Evolutionary conservation across 805 yeast species (phyloP), one percentile per base, ranked within the genome.

Genomic region (Candida tallmaniae): DNA sequence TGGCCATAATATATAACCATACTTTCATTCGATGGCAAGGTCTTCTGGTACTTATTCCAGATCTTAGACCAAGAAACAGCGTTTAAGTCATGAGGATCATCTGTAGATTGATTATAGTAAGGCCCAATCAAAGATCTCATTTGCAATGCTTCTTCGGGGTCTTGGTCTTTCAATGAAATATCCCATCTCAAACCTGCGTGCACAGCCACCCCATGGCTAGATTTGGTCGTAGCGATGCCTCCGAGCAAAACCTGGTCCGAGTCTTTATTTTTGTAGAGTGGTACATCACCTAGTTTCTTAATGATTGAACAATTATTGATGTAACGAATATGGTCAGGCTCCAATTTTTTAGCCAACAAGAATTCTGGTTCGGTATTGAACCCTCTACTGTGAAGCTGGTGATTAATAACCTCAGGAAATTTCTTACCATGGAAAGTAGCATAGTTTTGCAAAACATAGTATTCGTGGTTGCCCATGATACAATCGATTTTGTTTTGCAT

Each of bases 391-490:
- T 15, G 28, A 34, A 48, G 30, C n/a, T 27, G 24, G 12, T 34
- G 29, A 13, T 33, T 39, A 11, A 36, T 47, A 43, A 61, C 54
- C 27, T 36, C 44, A 15, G 72, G 65, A 20, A 54, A 47, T 26
- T 47, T 46, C 36, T 77, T 57, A 17, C 73, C 72, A 55, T 78
- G 88, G 47, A 63, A 70, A 39, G 60, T 74, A 16, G 80, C 76
- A 50, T 86, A 86, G 48, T 79, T 62, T 35, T 77, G 70, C 44
- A 89, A 51, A 8, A 83, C 73, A 40, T 78, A 79, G 41, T 80
- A 68, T 57, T 89, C 97, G 56, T 90, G 96, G 62, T 89, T 89
- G 0, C 97, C 97, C 39, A 93, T 62, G 2, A 89, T 76, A 52
- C 95, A 88, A 35, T 75, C 78, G 11, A 84, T 72, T 11, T 73